Evolutionary conservation across 2,329 filamentous ascomycete genomes (phyloP).

Genomic region (Ophiostoma australiae): DNA sequence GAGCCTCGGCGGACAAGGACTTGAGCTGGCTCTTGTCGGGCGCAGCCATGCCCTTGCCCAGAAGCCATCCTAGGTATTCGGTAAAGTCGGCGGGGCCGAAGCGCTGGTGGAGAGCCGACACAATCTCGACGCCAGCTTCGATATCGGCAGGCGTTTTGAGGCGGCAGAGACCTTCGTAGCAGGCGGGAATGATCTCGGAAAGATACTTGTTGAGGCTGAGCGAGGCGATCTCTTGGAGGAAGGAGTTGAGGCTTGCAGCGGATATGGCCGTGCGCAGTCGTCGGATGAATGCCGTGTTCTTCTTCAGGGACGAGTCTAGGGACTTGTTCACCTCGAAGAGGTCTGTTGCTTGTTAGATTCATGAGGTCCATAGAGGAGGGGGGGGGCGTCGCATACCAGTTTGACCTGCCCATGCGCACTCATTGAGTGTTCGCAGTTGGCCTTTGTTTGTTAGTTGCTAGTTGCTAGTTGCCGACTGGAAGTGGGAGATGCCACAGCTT

Average conservation of each 20-base stretch:
- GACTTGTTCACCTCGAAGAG: constrained; percentile 71
- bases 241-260: constrained; percentile 70
- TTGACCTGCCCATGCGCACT: constrained; percentile 82
- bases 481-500: background rate
- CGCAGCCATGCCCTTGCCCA: constrained; percentile 84
- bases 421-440: constrained; percentile 85
- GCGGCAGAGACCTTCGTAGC: constrained; percentile 88
- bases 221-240: constrained; percentile 83
- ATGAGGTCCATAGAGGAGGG: background rate
- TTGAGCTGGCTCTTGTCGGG: constrained; percentile 84
- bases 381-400: constrained; percentile 54
- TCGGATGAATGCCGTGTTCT: constrained; percentile 98
- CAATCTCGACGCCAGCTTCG: constrained; percentile 83
- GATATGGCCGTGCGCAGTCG: constrained; percentile 86
- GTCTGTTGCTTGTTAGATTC: constrained; percentile 46
- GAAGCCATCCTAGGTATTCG: constrained; percentile 82
- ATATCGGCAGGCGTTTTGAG: constrained; percentile 90
- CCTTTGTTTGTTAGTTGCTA: constrained; percentile 49
- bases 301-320: constrained; percentile 92
- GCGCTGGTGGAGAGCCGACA: constrained; percentile 90
- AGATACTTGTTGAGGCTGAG: constrained; percentile 94
- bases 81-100: constrained; percentile 91
- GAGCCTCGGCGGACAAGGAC: constrained; percentile 69
- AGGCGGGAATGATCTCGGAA: constrained; percentile 92
- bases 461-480: too few species aligned